phyloP scores from a whole-genome alignment of 352 stramenopile species.

The Phytophthora kernoviae region DNA sequence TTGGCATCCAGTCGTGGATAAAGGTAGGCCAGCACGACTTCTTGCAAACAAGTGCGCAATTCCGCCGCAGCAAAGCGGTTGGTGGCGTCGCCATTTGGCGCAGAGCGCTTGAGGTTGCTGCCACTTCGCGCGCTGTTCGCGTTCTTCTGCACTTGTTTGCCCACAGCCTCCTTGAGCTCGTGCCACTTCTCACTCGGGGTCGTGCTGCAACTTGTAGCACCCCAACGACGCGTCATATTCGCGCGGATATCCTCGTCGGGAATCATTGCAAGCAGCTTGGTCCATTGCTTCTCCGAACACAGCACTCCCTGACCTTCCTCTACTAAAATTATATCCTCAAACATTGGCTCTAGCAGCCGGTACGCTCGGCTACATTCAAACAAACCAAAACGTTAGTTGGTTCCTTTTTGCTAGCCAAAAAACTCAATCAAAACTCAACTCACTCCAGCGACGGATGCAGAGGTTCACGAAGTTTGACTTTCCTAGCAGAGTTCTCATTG shows the following conservation, averaged over 20 bases:
- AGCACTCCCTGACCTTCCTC: constrained; percentile 94
- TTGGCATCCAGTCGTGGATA: constrained; percentile 99
- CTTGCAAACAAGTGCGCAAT: constrained; percentile 90
- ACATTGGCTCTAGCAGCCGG: constrained; percentile 95
- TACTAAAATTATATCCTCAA: constrained; percentile 90
- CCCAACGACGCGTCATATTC: constrained; percentile 70
- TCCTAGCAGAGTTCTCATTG: constrained; percentile 88
- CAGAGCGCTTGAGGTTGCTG: constrained; percentile 47
- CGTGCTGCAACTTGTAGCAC: constrained; percentile 42
- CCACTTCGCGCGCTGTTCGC: constrained; percentile 50
- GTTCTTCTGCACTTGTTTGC: constrained; percentile 67
- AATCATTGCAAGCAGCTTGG: constrained; percentile 93
- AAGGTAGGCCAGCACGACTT: constrained; percentile 96
- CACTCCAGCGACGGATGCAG: constrained; percentile 94
- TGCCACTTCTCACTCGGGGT: constrained; percentile 91
- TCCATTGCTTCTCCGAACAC: constrained; percentile 85
- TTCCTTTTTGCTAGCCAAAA: neutral
- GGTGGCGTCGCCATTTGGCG: constrained; percentile 38
- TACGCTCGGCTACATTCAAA: constrained; percentile 81
- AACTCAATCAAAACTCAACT: constrained; percentile 40
- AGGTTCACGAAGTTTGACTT: constrained; percentile 91
- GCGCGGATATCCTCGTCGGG: constrained; percentile 88
- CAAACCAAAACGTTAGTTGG: constrained; percentile 8
- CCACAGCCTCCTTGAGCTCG: constrained; percentile 72
- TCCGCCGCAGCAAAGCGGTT: constrained; percentile 72